Base-by-base conservation (phyloP, 2,329 filamentous ascomycete species). In the Aspergillus fijiensis region DNA sequence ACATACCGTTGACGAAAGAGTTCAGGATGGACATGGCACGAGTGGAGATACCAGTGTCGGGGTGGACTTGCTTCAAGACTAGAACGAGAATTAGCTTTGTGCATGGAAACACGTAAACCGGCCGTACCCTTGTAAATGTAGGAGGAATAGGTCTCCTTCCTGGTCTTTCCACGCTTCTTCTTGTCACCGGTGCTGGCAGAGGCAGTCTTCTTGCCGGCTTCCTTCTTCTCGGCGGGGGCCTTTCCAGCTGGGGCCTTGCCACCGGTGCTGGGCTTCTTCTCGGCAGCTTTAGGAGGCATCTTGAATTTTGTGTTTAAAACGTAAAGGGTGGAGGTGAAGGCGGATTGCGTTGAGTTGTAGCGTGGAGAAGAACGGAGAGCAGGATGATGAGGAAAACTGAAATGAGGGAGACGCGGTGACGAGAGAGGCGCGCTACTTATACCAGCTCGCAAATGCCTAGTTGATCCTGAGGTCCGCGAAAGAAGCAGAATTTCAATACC, bases 131-230 rank as follows among this genome's bases (percentile, higher is more conserved):
- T 99, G 91, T 98, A 99, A 84, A 99, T 99, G 88, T 99, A 99
- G 59, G 92, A 96, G 72, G 91, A 96, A 86, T 99, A 99, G n/a
- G 95, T 99, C 87, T 99, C 95, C 90, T 98, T 98, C 84, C 95
- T 89, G 70, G 93, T 91, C 93, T 99, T 99, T 85, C 92, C 96
- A 78, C 95, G 92, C 93, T 98, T 99, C 91, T 99, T 99, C 92
- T 98, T 98, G 74, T 98, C 95, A 68, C 95, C 95, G 77, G 91
- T 88, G 64, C 93, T 88, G 63, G 94, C 92, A 70, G 86, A 82
- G 53, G 78, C 74, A 57, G 95, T 98, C 90, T 98, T 99, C 91
- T 99, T 99, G 85, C 94, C 95, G 68, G 94, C 95, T 84, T 98
- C 94, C 89, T 98, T 97, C 90, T 97, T 97, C 88, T 97, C 93